These are phyloP conservation scores for Hibiscus mutabilis DNA, from an alignment of 345 rosid genomes.

Conservation along the genomic window DNA sequence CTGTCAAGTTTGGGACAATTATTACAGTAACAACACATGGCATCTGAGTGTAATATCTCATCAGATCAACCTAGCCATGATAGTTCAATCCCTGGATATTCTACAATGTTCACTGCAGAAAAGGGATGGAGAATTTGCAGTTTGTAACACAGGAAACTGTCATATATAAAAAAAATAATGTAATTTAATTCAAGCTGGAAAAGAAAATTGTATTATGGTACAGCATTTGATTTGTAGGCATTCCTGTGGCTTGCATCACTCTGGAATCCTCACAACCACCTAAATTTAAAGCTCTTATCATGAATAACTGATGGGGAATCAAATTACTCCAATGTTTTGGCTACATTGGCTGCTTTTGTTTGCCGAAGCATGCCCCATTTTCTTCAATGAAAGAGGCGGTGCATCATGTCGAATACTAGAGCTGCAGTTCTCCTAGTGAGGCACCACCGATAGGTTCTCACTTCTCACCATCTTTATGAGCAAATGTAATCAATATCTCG, in stretches of 20 bases:
- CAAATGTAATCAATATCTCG: no score
- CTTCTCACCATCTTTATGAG: background rate
- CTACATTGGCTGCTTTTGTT: background rate
- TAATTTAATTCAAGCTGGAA: background rate
- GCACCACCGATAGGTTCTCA: background rate
- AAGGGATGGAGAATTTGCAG: no score
- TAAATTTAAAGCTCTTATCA: background rate
- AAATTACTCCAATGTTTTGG: background rate
- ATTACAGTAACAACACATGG: background rate
- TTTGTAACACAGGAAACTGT: background rate
- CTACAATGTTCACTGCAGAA: background rate
- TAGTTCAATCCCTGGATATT: background rate
- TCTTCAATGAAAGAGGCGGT: conserved; percentile 3
- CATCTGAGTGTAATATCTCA: background rate
- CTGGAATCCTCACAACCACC: conserved; percentile 8
- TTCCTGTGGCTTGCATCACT: conserved; percentile 24
- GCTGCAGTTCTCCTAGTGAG: background rate
- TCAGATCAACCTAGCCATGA: conserved; percentile 1
- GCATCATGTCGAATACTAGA: background rate
- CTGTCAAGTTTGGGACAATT: background rate
- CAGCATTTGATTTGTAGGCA: conserved; percentile 11
- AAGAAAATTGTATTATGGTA: conserved; percentile 9
- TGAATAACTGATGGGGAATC: conserved; percentile 5
- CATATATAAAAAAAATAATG: background rate
- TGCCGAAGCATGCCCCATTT: background rate